Base-by-base conservation (phyloP, 441 rosid species). In the Bruguiera hainesii region DNA sequence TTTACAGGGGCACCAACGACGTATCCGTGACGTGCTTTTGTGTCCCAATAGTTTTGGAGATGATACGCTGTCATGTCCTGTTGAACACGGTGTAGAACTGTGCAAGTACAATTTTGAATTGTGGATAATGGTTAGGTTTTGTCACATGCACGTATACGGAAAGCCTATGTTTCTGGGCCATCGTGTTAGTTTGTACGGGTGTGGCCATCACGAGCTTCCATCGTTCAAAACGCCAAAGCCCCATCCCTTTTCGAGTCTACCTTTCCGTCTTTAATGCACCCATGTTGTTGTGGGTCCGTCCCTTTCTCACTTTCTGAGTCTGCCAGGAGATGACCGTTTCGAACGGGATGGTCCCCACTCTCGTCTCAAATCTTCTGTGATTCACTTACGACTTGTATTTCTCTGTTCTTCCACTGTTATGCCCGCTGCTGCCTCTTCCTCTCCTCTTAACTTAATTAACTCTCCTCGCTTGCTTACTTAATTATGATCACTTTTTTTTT, bases 91-190 rank as follows among this genome's bases (percentile, higher is more conserved):
- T 37, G 46, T 37, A 2, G 15, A 37, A 11, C 11, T 9, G 4
- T 42, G 48, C 18, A 13, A 13, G 48, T 30, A 20, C 56, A n/a
- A 11, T 21, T 16, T 77, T 71, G 71, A 73, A 64, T 68, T 75
- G 7, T 15, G 69, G 30, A 56, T 1, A 62, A 49, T 26, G 16
- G 78, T 59, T 77, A 66, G 82, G 82, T 76, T 20, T 58, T 71
- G 28, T 83, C 86, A 86, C 90, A 86, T 83, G 88, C 75, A 70
- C 35, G 35, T 21, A 31, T 19, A 10, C 16, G 6, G 28, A 28
- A 35, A 61, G 39, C 48, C 9, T 5, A 50, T 11, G 53, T 60
- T 25, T 61, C 33, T 21, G 31, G 31, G 61, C 50, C 53, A 35
- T 37, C 39, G 25, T 35, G 70, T 30, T 28, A 50, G 63, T 42